Evolutionary conservation across 1,284 basidiomycete genomes (phyloP).

Genomic region (Porogramme epimiltina): DNA sequence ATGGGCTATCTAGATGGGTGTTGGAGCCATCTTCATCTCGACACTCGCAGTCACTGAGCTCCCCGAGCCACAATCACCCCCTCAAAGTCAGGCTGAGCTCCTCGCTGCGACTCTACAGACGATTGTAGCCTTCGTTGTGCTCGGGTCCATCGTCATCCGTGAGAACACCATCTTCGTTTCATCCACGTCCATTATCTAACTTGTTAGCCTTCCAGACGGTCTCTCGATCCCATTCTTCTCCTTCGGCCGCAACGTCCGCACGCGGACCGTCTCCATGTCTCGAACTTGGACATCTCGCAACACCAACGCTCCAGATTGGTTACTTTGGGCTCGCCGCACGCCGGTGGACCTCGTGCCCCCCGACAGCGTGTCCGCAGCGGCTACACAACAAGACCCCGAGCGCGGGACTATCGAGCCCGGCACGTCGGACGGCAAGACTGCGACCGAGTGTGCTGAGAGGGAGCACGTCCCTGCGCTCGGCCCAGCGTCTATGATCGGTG

Average conservation of each 20-base stretch:
- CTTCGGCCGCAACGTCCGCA: slow-evolving; percentile 66
- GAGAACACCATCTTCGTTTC: slow-evolving; percentile 29
- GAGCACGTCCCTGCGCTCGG: slow-evolving; percentile 13
- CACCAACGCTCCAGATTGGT: slow-evolving; percentile 48
- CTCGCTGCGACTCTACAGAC: slow-evolving; percentile 75
- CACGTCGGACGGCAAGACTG: not conserved
- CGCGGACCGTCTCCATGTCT: slow-evolving; percentile 47
- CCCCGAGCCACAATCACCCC: slow-evolving; percentile 58
- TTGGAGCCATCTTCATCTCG: slow-evolving; percentile 85
- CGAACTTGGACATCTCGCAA: slow-evolving; percentile 32
- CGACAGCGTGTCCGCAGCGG: slow-evolving; percentile 1
- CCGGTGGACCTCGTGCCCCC: slow-evolving; percentile 19
- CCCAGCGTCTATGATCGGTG: slow-evolving; percentile 16
- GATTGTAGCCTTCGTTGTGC: slow-evolving; percentile 82
- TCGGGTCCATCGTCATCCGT: slow-evolving; percentile 84
- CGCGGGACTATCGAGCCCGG: slow-evolving; percentile 9
- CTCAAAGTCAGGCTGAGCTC: slow-evolving; percentile 66
- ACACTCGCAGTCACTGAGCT: slow-evolving; percentile 74
- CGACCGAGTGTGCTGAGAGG: not conserved
- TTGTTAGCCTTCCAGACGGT: slow-evolving; percentile 58
- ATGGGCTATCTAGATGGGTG: slow-evolving; percentile 61
- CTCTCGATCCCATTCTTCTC: slow-evolving; percentile 89
- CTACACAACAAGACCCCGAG: slow-evolving; percentile 12
- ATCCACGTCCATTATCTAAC: not conserved
- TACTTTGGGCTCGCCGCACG: slow-evolving; percentile 39